A percentile compares a stretch with the other conserved stretches of the same genome.
These are phyloP conservation scores for Magnolia changhungtana DNA, from an alignment of 164 flowering plant species.

Conservation along the genomic window DNA sequence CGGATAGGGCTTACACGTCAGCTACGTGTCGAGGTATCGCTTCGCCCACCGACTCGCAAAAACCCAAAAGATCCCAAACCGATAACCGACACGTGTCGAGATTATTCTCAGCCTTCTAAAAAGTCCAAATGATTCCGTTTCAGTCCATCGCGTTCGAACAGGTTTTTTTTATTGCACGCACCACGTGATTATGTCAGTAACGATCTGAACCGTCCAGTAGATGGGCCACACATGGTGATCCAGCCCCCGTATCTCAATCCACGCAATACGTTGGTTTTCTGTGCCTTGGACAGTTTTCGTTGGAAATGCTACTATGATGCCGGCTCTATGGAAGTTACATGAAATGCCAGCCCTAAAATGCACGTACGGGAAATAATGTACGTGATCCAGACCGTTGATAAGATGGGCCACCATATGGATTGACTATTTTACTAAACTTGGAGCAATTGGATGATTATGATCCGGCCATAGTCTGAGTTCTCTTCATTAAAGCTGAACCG, in stretches of 20 bases:
- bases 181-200: background rate
- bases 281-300: background rate
- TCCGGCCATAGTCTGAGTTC: too few species aligned
- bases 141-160: background rate
- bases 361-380: too few species aligned
- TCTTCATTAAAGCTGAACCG: too few species aligned
- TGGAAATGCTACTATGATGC: background rate
- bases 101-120: background rate
- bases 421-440: too few species aligned
- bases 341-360: background rate
- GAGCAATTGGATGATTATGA: too few species aligned
- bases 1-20: background rate
- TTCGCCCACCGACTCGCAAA: background rate
- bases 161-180: background rate
- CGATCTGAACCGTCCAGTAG: background rate
- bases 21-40: background rate
- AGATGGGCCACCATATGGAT: too few species aligned
- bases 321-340: too few species aligned
- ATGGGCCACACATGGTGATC: background rate
- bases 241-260: background rate
- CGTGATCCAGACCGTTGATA: too few species aligned
- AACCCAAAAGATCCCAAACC: background rate
- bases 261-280: background rate
- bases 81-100: background rate
- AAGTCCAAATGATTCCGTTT: background rate